These are phyloP conservation scores for Aspergillus aculeatinus DNA, from an alignment of 2,329 filamentous ascomycete genomes.

Conservation along the genomic window DNA sequence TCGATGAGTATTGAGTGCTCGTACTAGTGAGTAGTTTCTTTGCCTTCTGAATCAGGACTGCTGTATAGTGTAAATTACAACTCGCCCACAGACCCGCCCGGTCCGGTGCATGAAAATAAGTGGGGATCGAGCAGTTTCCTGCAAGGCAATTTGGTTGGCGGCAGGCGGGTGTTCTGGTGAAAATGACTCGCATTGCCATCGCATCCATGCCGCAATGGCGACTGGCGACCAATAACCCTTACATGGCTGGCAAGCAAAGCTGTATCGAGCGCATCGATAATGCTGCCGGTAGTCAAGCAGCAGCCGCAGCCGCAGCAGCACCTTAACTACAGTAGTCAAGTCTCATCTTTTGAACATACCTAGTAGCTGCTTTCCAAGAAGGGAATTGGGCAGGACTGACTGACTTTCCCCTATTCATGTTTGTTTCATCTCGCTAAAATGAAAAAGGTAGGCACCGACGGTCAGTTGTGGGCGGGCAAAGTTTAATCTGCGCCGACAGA, in stretches of 20 bases:
- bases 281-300: not conserved
- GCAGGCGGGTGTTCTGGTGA: conserved; percentile 3
- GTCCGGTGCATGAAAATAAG: conserved; percentile 30
- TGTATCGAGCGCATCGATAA: not conserved
- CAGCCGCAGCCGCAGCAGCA: not conserved
- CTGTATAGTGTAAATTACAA: conserved; percentile 1
- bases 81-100: conserved; percentile 8
- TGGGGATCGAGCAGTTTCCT: conserved; percentile 19
- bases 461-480: not conserved
- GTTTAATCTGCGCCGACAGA: not conserved
- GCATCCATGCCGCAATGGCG: not conserved
- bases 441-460: not conserved
- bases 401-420: not conserved
- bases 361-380: too few species aligned
- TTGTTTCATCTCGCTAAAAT: not conserved
- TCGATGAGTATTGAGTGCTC: not conserved
- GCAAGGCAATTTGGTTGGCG: conserved; percentile 9
- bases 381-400: not conserved
- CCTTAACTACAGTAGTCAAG: not conserved
- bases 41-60: not conserved
- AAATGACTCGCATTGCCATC: conserved; percentile 21
- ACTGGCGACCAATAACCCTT: not conserved
- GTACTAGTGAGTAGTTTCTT: not conserved
- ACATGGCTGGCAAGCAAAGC: not conserved
- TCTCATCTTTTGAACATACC: too few species aligned